phyloP scores from a whole-genome alignment of 2,329 filamentous ascomycete genomes.

The Hymenoscyphus salicellus region DNA sequence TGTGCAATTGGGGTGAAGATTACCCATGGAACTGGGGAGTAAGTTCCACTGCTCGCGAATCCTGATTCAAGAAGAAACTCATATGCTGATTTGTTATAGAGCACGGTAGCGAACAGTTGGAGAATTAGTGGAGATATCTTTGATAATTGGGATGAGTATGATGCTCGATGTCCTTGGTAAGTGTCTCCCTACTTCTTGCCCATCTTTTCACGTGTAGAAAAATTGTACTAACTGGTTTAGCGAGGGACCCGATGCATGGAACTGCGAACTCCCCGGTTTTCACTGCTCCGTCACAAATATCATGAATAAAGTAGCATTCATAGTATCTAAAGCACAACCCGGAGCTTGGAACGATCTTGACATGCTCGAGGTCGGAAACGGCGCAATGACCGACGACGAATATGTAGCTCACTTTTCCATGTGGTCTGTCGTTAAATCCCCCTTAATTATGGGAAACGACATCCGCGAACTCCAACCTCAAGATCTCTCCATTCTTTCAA shows the following conservation, averaged over 20 bases:
- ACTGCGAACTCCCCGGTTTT: slow-evolving; percentile 33
- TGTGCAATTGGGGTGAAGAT: slow-evolving; percentile 51
- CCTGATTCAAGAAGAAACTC: too few relatives aligned
- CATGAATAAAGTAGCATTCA: slow-evolving; percentile 32
- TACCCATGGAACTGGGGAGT: slow-evolving; percentile 40
- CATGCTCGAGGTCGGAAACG: slow-evolving; percentile 39
- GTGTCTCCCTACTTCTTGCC: neutral
- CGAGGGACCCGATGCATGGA: slow-evolving; percentile 39
- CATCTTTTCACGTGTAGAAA: neutral
- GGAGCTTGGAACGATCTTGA: slow-evolving; percentile 38
- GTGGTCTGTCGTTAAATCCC: slow-evolving; percentile 32
- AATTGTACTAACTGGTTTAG: slow-evolving; percentile 16
- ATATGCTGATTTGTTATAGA: too few relatives aligned
- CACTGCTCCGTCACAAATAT: slow-evolving; percentile 35
- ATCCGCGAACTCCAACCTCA: slow-evolving; percentile 33
- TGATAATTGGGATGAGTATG: slow-evolving; percentile 40
- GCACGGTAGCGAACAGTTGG: slow-evolving; percentile 37
- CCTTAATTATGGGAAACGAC: slow-evolving; percentile 35
- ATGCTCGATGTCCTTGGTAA: slow-evolving; percentile 38
- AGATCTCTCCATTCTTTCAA: slow-evolving; percentile 41
- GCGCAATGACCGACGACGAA: slow-evolving; percentile 38
- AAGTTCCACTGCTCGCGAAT: slow-evolving; percentile 13
- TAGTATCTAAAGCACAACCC: slow-evolving; percentile 33
- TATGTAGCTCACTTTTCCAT: slow-evolving; percentile 23
- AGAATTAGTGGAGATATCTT: slow-evolving; percentile 41